Evolutionary conservation across 768 basidiomycete species (phyloP).

Genomic region (Mycena sanguinolenta): DNA sequence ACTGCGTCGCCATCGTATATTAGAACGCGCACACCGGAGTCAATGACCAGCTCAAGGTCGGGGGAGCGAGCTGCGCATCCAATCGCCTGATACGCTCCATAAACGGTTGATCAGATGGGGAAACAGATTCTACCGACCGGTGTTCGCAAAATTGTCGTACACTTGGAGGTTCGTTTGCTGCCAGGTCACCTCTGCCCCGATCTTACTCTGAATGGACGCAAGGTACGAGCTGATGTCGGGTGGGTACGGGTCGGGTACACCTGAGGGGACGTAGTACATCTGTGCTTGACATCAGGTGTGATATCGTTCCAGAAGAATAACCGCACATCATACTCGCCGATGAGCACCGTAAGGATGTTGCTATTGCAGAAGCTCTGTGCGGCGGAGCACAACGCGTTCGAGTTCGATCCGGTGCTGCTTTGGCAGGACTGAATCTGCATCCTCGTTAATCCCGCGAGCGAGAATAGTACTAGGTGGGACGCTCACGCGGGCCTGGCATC

Average conservation of each 20-base stretch:
- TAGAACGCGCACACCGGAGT: conserved; percentile 61
- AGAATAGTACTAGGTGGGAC: too few species aligned
- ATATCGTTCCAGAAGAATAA: too few species aligned
- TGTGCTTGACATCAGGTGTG: conserved; percentile 19
- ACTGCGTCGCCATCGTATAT: conserved; percentile 71
- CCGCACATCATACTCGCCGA: conserved; percentile 66
- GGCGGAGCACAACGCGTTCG: conserved; percentile 63
- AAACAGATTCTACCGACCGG: conserved; percentile 48
- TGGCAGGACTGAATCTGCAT: conserved; percentile 70
- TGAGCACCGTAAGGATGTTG: conserved; percentile 65
- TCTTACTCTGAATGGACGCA: conserved; percentile 47
- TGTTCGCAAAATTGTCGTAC: conserved; percentile 63
- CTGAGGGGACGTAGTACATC: conserved; percentile 64
- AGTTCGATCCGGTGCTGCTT: conserved; percentile 60
- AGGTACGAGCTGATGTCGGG: conserved; percentile 54
- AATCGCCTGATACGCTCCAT: conserved; percentile 24
- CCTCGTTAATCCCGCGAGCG: too few species aligned
- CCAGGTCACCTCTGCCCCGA: conserved; percentile 64
- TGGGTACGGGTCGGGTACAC: conserved; percentile 64
- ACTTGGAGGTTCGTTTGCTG: conserved; percentile 55
- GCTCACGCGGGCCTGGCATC: conserved; percentile 67
- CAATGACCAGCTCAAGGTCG: conserved; percentile 68
- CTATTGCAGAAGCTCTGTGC: conserved; percentile 74
- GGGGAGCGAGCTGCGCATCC: conserved; percentile 51
- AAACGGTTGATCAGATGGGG: neutral